Evolutionary conservation across 2,329 filamentous ascomycete genomes (phyloP), one percentile per base, ranked within the genome.

Genomic region (Cladosporium austrohemisphaericum): DNA sequence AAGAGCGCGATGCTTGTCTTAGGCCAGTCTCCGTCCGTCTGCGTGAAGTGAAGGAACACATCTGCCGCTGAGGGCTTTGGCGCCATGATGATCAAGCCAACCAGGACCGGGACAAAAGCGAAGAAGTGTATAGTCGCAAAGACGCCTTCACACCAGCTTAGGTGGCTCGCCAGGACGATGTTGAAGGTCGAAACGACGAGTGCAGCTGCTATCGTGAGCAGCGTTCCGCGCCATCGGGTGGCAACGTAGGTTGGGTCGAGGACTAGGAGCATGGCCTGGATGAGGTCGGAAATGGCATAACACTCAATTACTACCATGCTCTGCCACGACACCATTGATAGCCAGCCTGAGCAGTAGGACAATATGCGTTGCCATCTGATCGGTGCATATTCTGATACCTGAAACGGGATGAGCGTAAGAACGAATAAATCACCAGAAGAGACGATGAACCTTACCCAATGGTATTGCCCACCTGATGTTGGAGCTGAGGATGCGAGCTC

Each of bases 401-500:
- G 28, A 7, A 14, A n/a, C 2, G 13, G 14, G 11, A 14, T 31
- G 4, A 31, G 28, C 10, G 7, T 4, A 31, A 14, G 4, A 14
- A n/a, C 28, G 13, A 4, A 31, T 11, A 31, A 11, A 31, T 31
- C 7, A n/a, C n/a, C n/a, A n/a, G n/a, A n/a, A n/a, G n/a, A n/a
- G n/a, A n/a, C n/a, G n/a, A n/a, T n/a, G n/a, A n/a, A n/a, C n/a
- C n/a, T n/a, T n/a, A n/a, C n/a, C n/a, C 60, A 63, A 50, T 63
- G 59, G 29, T 59, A 63, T 25, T 64, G 60, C 5, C 62, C 60
- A 8, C 60, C 60, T 13, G 55, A 54, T 16, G 51, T 53, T 18
- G 62, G 63, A 5, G 60, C 58, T 52, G 67, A 66, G 2, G 56
- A 60, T 8, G 60, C 57, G 56, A 68, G 61, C 52, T 69, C 65